phyloP scores from a whole-genome alignment of 1,284 basidiomycete species.

The Tilletia walkeri region DNA sequence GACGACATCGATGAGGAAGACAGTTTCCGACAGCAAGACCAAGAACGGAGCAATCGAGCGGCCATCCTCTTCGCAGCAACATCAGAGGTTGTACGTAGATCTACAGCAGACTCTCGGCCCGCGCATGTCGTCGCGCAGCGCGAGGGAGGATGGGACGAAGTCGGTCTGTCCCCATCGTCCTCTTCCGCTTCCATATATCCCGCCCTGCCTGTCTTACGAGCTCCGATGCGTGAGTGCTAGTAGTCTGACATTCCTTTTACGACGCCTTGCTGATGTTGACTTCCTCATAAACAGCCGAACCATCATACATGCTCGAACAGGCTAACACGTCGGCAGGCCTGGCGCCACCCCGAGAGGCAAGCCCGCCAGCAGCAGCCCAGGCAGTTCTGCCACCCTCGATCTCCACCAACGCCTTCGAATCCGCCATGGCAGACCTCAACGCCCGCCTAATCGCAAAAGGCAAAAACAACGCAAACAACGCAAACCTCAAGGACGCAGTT shows the following conservation, averaged over 20 bases:
- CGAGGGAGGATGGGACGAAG: background rate
- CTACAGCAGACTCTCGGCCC: background rate
- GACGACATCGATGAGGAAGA: background rate
- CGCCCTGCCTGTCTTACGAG: background rate
- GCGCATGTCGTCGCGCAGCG: background rate
- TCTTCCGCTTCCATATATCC: background rate
- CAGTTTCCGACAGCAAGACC: background rate
- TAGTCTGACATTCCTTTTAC: no score
- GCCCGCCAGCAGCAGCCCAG: background rate
- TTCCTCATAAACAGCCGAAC: no score
- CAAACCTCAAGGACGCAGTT: background rate
- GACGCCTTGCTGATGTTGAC: no score
- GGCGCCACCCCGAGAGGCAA: background rate
- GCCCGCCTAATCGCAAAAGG: background rate
- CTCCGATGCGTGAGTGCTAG: background rate
- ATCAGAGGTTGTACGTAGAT: background rate
- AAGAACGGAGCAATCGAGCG: background rate
- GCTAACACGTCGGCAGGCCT: background rate
- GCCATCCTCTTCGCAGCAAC: background rate
- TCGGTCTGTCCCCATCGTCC: background rate
- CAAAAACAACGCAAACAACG: background rate
- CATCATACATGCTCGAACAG: no score
- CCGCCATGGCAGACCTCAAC: conserved; percentile 5
- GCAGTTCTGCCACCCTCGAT: background rate
- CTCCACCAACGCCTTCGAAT: background rate